Percentiles rank a stretch among this genome's conserved stretches.
phyloP scores from a whole-genome alignment of 345 rosid species.

The Camelina neglecta region DNA sequence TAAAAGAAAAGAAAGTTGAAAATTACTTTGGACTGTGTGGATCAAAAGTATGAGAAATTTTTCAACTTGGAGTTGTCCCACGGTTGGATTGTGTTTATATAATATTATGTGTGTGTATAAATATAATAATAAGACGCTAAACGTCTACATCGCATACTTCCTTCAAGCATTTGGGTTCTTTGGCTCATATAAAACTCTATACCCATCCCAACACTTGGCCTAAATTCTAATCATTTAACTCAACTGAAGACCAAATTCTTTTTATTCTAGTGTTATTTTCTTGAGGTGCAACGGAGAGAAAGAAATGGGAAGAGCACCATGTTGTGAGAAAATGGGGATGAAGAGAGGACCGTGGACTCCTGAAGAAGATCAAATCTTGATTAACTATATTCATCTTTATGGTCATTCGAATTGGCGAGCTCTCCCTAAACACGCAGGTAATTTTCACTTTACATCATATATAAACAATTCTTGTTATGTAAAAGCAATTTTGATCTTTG shows the following conservation, averaged over 20 bases:
- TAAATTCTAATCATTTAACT: constrained; percentile 25
- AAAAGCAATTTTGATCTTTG: too few relatives aligned
- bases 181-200: constrained; percentile 21
- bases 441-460: too few relatives aligned
- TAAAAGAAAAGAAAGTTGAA: not conserved
- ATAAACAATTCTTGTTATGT: too few relatives aligned
- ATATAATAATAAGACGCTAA: constrained; percentile 20
- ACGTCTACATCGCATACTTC: constrained; percentile 35
- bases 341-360: constrained; percentile 84
- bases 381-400: constrained; percentile 53
- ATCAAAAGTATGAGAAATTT: constrained; percentile 31
- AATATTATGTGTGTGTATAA: constrained; percentile 2
- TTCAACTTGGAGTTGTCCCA: constrained; percentile 44
- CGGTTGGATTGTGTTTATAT: constrained; percentile 35
- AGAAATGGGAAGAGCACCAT: constrained; percentile 79
- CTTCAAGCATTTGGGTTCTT: constrained; percentile 38
- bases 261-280: constrained; percentile 7
- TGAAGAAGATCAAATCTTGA: constrained; percentile 65
- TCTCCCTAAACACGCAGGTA: constrained; percentile 79
- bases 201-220: constrained; percentile 25
- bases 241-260: not conserved
- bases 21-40: constrained; percentile 23
- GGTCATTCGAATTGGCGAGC: constrained; percentile 85
- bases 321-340: constrained; percentile 79
- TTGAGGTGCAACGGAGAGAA: constrained; percentile 8